Evolutionary conservation across 2,329 filamentous ascomycete genomes (phyloP).

Genomic region (Colletotrichum sp.): DNA sequence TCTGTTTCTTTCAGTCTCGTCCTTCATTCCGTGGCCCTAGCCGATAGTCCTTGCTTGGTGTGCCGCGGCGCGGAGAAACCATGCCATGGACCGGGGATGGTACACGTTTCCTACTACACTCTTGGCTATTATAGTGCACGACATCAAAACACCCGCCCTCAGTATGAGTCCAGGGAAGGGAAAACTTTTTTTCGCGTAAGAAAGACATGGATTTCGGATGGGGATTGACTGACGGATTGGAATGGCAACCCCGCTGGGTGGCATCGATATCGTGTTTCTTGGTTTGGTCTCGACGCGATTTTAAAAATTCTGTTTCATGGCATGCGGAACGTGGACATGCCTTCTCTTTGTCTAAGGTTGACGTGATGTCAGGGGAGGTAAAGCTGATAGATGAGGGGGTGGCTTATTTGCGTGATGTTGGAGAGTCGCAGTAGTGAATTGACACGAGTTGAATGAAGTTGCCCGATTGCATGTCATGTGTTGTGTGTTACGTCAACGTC

Average conservation of each 20-base stretch:
- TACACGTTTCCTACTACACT: background rate
- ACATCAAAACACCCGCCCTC: background rate
- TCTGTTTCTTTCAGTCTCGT: background rate
- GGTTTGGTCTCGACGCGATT: background rate
- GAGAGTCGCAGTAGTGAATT: background rate
- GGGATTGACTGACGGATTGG: background rate
- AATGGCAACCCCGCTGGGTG: background rate
- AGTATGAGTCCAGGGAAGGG: background rate
- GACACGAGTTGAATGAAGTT: background rate
- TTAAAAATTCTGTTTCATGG: background rate
- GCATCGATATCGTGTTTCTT: background rate
- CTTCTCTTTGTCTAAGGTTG: background rate
- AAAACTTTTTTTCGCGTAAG: background rate
- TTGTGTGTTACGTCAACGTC: background rate
- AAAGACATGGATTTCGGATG: background rate
- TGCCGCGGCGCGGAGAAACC: background rate
- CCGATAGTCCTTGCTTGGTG: background rate
- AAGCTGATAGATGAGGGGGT: background rate
- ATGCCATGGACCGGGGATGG: background rate
- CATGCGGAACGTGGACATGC: background rate
- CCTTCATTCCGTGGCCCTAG: background rate
- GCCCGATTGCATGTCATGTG: background rate
- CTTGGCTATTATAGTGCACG: background rate
- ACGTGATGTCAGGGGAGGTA: background rate
- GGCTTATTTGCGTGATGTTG: background rate